phyloP scores from a whole-genome alignment of 2,329 filamentous ascomycete species.

The Emericellopsis atlantica region DNA sequence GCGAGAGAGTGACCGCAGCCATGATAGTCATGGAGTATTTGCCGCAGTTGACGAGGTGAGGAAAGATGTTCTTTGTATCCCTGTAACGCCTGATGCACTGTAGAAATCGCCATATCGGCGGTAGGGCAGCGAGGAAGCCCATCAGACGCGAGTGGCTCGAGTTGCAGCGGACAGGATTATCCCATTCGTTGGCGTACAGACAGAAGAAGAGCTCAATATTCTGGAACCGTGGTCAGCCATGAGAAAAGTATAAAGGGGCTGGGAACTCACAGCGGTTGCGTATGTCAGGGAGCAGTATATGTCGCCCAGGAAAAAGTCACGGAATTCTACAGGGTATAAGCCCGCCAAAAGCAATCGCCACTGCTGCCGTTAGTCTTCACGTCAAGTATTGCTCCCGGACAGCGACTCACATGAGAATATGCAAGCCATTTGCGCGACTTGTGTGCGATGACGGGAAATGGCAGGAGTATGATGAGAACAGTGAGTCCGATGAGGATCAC shows the following conservation, averaged over 20 bases:
- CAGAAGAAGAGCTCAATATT: slow-evolving; percentile 94
- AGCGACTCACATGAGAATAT: slow-evolving; percentile 66
- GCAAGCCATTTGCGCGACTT: slow-evolving; percentile 74
- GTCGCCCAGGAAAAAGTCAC: slow-evolving; percentile 94
- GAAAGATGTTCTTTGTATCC: slow-evolving; percentile 79
- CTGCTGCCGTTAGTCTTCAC: slow-evolving; percentile 26
- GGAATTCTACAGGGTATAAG: slow-evolving; percentile 86
- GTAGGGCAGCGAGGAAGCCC: slow-evolving; percentile 74
- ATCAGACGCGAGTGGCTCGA: slow-evolving; percentile 72
- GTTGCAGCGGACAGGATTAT: slow-evolving; percentile 64
- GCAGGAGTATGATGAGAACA: slow-evolving; percentile 59
- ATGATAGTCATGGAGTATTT: slow-evolving; percentile 84
- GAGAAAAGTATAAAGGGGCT: neutral
- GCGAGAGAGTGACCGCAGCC: slow-evolving; percentile 63
- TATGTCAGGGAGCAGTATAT: slow-evolving; percentile 97
- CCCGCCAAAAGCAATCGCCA: slow-evolving; percentile 79
- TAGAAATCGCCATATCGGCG: slow-evolving; percentile 78
- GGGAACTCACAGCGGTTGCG: slow-evolving; percentile 58
- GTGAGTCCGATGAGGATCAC: slow-evolving; percentile 65
- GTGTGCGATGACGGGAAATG: slow-evolving; percentile 61
- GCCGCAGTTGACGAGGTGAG: slow-evolving; percentile 81
- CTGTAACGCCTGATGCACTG: slow-evolving; percentile 85
- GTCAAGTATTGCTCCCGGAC: neutral
- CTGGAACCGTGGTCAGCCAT: slow-evolving; percentile 22
- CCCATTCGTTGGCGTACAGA: slow-evolving; percentile 72